phyloP scores from a whole-genome alignment of 192 early-diverging fungal species.

The Entomortierella chlamydospora region DNA sequence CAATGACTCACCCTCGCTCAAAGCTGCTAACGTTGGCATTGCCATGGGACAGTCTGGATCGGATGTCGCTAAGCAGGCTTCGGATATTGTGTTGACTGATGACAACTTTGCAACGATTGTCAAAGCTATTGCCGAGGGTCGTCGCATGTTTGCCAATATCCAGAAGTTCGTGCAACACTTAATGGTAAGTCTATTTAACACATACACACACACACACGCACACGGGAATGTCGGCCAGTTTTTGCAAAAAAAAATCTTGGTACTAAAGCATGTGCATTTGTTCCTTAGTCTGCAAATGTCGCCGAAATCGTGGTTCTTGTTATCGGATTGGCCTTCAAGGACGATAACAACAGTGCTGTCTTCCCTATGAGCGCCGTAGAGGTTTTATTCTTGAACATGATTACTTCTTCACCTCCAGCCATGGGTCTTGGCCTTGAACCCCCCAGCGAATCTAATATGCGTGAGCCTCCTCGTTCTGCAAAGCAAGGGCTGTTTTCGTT shows the following conservation, averaged over 20 bases:
- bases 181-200: slow-evolving; percentile 39
- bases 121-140: slow-evolving; percentile 83
- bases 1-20: slow-evolving; percentile 76
- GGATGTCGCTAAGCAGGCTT: slow-evolving; percentile 93
- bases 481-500: slow-evolving; percentile 74
- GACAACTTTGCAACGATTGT: slow-evolving; percentile 90
- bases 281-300: slow-evolving; percentile 67
- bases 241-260: no score
- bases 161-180: slow-evolving; percentile 79
- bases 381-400: slow-evolving; percentile 84
- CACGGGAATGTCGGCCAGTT: no score
- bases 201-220: no score
- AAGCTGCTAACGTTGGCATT: slow-evolving; percentile 82
- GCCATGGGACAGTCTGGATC: slow-evolving; percentile 94
- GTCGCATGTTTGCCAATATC: slow-evolving; percentile 85
- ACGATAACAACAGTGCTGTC: slow-evolving; percentile 65
- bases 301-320: slow-evolving; percentile 80
- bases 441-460: slow-evolving; percentile 74
- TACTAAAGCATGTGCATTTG: neutral
- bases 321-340: slow-evolving; percentile 79
- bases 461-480: slow-evolving; percentile 73
- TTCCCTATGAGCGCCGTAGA: slow-evolving; percentile 85
- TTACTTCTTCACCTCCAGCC: slow-evolving; percentile 84
- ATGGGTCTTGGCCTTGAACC: slow-evolving; percentile 82
- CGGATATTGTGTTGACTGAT: slow-evolving; percentile 89